Base-by-base conservation (phyloP, 495 filamentous ascomycete species). In the Penicillium maclennaniae region DNA sequence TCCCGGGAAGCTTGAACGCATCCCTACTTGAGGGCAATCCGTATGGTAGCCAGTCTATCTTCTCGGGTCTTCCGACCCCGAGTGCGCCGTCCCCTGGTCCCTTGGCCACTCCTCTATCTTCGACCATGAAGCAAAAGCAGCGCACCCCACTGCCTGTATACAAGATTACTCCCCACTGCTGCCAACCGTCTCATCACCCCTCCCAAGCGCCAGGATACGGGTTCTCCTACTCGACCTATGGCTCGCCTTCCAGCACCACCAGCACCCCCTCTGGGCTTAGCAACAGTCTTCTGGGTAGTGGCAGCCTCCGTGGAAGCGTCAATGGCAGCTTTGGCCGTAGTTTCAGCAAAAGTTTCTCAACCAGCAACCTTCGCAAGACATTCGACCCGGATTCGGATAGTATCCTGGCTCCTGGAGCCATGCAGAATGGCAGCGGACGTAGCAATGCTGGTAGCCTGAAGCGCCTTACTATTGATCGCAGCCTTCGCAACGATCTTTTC, bases 201-300 rank as follows among this genome's bases (percentile, higher is more conserved):
- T 4, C 87, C 88, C 49, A 89, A 87, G 63, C 76, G 79, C 46
- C 79, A 80, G 43, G 87, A 3, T 96, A 85, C 66, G 91, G 91
- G 7, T 95, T 96, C 69, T 87, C 86, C 7, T 95, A 95, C 68
- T 95, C 89, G 49, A 89, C 83, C 23, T 95, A 93, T 60, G 88
- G 87, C 23, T 91, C 87, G 8, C 91, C 91, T 4, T 80, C 80
- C 34, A 92, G 86, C 67, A 79, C 80, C 14, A 80, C 78, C 16
- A 87, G 85, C 69, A 89, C 89, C 31, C 84, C 87, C 17, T 82
- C 81, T 27, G 79, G 80, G 3, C 72, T 86, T 28, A 79, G 82
- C 43, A 80, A 79, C 63, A 87, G 84, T 56, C 70, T 92, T 14
- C 63, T 90, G n/a, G 80, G 80, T 26, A 44, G 43, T 38, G 61